phyloP scores from a whole-genome alignment of 2,329 filamentous ascomycete species.

The Apiospora rasikravindrae region DNA sequence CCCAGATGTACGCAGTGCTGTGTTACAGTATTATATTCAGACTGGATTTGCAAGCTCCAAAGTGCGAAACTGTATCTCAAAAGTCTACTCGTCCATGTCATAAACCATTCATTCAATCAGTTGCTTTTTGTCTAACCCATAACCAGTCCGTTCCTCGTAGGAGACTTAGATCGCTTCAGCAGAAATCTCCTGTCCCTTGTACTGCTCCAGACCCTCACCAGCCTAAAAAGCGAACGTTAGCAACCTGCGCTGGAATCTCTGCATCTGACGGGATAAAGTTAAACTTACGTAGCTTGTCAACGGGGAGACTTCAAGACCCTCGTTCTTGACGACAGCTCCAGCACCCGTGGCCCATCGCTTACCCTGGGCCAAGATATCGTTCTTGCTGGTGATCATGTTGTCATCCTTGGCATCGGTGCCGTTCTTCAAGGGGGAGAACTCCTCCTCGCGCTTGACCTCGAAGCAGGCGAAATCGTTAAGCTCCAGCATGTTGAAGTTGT shows the following conservation, averaged over 20 bases:
- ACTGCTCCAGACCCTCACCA: conserved; percentile 65
- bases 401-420: conserved; percentile 64
- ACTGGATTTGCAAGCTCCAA: background rate
- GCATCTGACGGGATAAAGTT: background rate
- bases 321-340: conserved; percentile 74
- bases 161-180: conserved; percentile 30
- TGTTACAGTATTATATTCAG: background rate
- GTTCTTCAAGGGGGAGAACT: conserved; percentile 98
- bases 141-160: background rate
- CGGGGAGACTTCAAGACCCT: conserved; percentile 88
- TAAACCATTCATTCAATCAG: background rate
- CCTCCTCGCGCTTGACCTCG: conserved; percentile 95
- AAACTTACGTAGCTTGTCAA: conserved; percentile 91
- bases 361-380: conserved; percentile 89
- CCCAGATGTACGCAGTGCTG: background rate
- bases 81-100: background rate
- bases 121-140: background rate
- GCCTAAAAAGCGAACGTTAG: conserved; percentile 47
- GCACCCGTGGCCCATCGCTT: conserved; percentile 82
- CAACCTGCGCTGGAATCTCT: background rate
- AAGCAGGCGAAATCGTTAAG: conserved; percentile 92
- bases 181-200: conserved; percentile 51
- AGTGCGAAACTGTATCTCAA: background rate
- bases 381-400: conserved; percentile 90
- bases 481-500: conserved; percentile 89